Evolutionary conservation across 116 monocot genomes (phyloP).

Genomic region (Iris pallida): DNA sequence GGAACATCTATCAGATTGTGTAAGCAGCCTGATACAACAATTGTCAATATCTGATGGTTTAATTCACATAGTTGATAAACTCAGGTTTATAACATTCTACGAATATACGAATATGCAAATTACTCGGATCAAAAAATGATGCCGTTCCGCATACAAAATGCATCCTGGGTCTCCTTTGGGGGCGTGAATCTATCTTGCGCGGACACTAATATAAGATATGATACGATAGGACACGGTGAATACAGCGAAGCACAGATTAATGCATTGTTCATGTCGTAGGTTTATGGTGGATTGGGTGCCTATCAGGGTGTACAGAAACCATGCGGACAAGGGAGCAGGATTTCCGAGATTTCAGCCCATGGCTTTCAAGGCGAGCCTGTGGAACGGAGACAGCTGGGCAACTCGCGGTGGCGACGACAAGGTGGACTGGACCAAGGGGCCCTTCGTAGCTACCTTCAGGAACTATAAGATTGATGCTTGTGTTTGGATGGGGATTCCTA

Average conservation of each 20-base stretch:
- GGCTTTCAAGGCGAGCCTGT: conserved; percentile 50
- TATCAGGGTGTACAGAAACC: conserved; percentile 49
- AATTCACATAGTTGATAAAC: too few relatives aligned
- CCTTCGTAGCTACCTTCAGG: conserved; percentile 40
- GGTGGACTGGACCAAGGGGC: conserved; percentile 56
- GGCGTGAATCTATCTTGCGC: too few relatives aligned
- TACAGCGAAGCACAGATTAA: background rate
- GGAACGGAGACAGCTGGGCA: conserved; percentile 62
- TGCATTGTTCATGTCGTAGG: conserved; percentile 15
- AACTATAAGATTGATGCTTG: conserved; percentile 49
- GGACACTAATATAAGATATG: too few relatives aligned
- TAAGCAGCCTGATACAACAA: conserved; percentile 4
- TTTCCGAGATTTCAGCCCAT: conserved; percentile 54
- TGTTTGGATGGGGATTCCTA: conserved; percentile 45
- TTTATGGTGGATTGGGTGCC: conserved; percentile 70
- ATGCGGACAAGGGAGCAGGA: conserved; percentile 34
- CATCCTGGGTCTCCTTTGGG: too few relatives aligned
- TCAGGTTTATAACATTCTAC: too few relatives aligned
- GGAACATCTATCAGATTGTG: conserved; percentile 44
- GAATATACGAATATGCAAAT: too few relatives aligned
- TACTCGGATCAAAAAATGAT: too few relatives aligned
- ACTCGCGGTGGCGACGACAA: conserved; percentile 54
- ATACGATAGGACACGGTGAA: background rate
- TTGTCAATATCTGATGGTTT: too few relatives aligned
- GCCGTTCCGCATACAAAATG: too few relatives aligned